Conservation (phyloP, 805 yeast species). For the Saturnispora sekii region DNA sequence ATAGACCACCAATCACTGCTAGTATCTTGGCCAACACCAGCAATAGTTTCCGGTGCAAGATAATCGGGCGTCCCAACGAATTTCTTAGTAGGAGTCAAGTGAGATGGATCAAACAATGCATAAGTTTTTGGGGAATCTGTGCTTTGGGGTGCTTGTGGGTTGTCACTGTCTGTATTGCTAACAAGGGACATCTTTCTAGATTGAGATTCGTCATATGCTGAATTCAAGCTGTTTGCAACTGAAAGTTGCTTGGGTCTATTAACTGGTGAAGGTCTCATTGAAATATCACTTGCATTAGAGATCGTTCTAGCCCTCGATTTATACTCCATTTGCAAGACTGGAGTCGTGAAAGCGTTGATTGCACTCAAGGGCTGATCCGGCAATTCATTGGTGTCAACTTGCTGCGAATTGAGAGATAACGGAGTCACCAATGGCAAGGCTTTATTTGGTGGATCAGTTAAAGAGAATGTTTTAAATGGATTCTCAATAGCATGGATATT, state of each 20-base stretch:
- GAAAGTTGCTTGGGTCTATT: conserved; percentile 35
- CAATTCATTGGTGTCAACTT: background rate
- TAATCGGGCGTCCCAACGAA: conserved; percentile 98
- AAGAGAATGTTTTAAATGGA: conserved; percentile 6
- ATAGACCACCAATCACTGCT: conserved; percentile 99
- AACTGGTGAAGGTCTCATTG: conserved; percentile 35
- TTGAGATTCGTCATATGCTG: background rate
- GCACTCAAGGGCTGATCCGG: background rate
- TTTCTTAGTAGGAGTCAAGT: conserved; percentile 39
- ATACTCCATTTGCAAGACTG: conserved; percentile 13
- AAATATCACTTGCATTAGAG: conserved; percentile 32
- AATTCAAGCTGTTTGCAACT: conserved; percentile 2
- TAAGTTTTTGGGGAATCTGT: conserved; percentile 29
- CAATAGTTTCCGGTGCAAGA: conserved; percentile 91
- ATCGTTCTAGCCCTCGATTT: conserved; percentile 13
- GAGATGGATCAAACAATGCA: conserved; percentile 64
- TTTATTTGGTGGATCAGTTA: background rate
- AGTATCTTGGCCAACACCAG: conserved; percentile 73
- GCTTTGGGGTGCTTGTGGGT: background rate
- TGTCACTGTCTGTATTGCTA: conserved; percentile 3
- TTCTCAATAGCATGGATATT: conserved; percentile 7
- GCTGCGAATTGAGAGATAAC: conserved; percentile 4
- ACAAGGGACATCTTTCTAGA: conserved; percentile 23
- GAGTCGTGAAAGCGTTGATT: background rate
- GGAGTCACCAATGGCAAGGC: conserved; percentile 2